These are phyloP conservation scores for Ascochyta fabae DNA, from an alignment of 2,329 filamentous ascomycete genomes.

Conservation along the genomic window DNA sequence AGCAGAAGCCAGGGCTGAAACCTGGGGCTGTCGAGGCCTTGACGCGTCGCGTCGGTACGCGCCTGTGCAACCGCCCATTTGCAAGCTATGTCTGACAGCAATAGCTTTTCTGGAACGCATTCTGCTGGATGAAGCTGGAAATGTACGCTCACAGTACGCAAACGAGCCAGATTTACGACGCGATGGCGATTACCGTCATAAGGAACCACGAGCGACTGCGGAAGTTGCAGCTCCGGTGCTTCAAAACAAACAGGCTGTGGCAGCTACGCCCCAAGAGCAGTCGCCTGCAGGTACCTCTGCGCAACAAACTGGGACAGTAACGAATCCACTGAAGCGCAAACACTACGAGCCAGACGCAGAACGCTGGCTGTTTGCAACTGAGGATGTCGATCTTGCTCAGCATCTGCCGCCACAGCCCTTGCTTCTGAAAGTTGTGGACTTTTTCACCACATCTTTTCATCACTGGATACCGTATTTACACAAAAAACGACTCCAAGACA, in stretches of 20 bases:
- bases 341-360: constrained; percentile 22
- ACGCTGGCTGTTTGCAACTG: constrained; percentile 27
- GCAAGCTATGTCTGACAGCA: constrained; percentile 16
- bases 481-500: constrained; percentile 37
- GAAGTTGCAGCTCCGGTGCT: not conserved
- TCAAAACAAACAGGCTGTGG: constrained; percentile 1
- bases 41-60: constrained; percentile 42
- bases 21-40: constrained; percentile 44
- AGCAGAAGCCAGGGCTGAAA: constrained; percentile 45
- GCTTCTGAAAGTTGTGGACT: constrained; percentile 37
- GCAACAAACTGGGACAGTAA: not conserved
- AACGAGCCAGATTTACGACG: not conserved
- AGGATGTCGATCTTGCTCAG: constrained; percentile 33
- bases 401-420: constrained; percentile 36
- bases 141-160: constrained; percentile 31
- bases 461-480: constrained; percentile 46
- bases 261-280: not conserved
- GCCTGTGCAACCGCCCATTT: not conserved
- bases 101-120: constrained; percentile 41
- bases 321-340: constrained; percentile 37
- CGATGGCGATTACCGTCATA: not conserved
- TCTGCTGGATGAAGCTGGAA: constrained; percentile 37
- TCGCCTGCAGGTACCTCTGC: not conserved
- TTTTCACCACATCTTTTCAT: constrained; percentile 43
- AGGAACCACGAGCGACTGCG: not conserved